These are phyloP conservation scores for Scleroderma bovista DNA, from an alignment of 768 basidiomycete genomes.

Conservation along the genomic window DNA sequence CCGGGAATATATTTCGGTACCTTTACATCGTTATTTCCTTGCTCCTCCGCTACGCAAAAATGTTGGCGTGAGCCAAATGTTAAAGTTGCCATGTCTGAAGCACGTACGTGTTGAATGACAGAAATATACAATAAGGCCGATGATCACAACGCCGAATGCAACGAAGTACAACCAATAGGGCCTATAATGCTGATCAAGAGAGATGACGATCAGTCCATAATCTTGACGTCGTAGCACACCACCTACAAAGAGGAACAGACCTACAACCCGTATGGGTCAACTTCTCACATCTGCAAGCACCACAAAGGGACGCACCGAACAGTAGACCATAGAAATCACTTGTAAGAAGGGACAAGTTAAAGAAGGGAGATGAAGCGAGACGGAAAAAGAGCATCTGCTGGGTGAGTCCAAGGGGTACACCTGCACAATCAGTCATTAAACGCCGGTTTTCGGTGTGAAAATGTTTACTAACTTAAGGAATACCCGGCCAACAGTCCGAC, in stretches of 20 bases:
- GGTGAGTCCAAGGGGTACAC: conserved; percentile 75
- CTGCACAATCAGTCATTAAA: conserved; percentile 21
- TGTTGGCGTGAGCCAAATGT: neutral
- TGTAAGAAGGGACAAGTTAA: conserved; percentile 69
- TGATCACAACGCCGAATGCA: conserved; percentile 59
- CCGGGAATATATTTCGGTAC: neutral
- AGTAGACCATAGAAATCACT: conserved; percentile 78
- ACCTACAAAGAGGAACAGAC: conserved; percentile 6
- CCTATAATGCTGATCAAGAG: conserved; percentile 48
- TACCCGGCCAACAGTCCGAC: conserved; percentile 43
- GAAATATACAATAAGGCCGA: conserved; percentile 72
- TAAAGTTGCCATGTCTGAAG: neutral
- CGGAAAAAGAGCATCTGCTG: conserved; percentile 74
- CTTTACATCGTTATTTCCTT: neutral
- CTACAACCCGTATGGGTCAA: neutral
- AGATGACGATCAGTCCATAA: neutral
- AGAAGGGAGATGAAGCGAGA: conserved; percentile 72
- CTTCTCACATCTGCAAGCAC: neutral
- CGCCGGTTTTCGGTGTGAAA: neutral
- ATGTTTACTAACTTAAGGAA: conserved; percentile 23
- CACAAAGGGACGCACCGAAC: conserved; percentile 36
- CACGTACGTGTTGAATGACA: conserved; percentile 69
- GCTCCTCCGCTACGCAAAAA: neutral
- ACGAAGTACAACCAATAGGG: conserved; percentile 86
- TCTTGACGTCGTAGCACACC: neutral